A percentile compares a stretch with the other conserved stretches of the same genome.
phyloP scores from a whole-genome alignment of 2,329 filamentous ascomycete species.

The Fusarium incarnatum region DNA sequence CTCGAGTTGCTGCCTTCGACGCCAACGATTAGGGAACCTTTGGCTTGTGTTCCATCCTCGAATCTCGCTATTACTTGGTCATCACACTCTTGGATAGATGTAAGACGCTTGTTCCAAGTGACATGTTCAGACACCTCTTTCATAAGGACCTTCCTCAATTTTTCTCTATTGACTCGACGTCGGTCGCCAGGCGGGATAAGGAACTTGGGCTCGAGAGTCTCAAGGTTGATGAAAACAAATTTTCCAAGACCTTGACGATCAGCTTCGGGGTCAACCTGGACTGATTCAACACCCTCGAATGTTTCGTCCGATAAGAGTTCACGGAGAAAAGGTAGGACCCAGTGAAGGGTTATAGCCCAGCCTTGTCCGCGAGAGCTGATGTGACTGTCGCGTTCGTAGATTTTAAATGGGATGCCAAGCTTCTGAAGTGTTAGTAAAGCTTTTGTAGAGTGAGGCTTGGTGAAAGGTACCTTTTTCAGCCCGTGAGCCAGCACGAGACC shows the following conservation, averaged over 20 bases:
- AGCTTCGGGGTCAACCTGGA: slow-evolving; percentile 12
- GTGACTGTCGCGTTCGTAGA: slow-evolving; percentile 9
- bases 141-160: slow-evolving; percentile 6
- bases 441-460: too few relatives aligned
- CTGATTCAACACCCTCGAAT: background rate
- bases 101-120: slow-evolving; percentile 10
- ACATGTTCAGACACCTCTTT: background rate
- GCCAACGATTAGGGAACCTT: slow-evolving; percentile 3
- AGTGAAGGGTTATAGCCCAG: slow-evolving; percentile 20
- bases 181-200: slow-evolving; percentile 4
- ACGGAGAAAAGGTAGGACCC: background rate
- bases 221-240: slow-evolving; percentile 6
- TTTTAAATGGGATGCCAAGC: slow-evolving; percentile 5
- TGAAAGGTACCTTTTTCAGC: slow-evolving; percentile 16
- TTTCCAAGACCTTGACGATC: slow-evolving; percentile 15
- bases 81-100: background rate
- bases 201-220: slow-evolving; percentile 10
- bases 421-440: too few relatives aligned
- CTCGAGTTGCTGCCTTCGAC: slow-evolving; percentile 20
- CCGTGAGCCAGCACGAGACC: slow-evolving; percentile 14
- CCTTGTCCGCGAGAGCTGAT: slow-evolving; percentile 6
- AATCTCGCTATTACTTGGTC: background rate
- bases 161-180: slow-evolving; percentile 18
- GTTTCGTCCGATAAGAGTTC: slow-evolving; percentile 6
- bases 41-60: background rate